Base-by-base conservation (phyloP, 495 filamentous ascomycete genomes). In the Neohortaea acidophila region DNA sequence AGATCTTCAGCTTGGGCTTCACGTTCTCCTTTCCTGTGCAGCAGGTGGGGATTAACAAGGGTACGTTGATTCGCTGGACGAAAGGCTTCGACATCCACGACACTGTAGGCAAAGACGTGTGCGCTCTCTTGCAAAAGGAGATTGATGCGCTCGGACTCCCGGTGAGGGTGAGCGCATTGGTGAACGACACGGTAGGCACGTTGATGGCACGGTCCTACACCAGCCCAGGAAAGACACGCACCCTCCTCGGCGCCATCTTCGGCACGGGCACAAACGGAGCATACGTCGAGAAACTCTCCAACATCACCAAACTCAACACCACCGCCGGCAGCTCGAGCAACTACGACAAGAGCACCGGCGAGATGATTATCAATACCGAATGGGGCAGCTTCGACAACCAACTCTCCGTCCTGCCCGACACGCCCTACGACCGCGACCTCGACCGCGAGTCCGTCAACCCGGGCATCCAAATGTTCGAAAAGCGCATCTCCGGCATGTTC, bases 311-410 rank as follows among this genome's bases (percentile, higher is more conserved):
- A 55, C 65, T 77, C 27, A 56, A 62, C 21, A 69, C 72, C 60
- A 70, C 49, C 22, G 47, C 54, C 10, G 63, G 64, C 31, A 55
- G 66, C 35, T 59, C 46, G 18, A 53, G 55, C 22, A 62, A 59
- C 20, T 68, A 77, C 15, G 84, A 96, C 58, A 72, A 69, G 32
- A 75, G 72, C 3, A 91, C 86, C 0, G 84, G 85, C 14, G 72
- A 86, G 39, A 97, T 97, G 89, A 84, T 97, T 39, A 73, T 97
- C 57, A 97, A 97, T 59, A 87, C 84, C 2, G 89, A 97, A 62
- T 97, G 89, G 89, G 89, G 89, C 38, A 91, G 82, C 41, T 97
- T 97, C 51, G 89, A 97, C 61, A 97, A 96, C 64, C 69, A 79
- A 45, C 69, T 96, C 47, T 77, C 70, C 43, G 78, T 89, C 32